phyloP scores from a whole-genome alignment of 371 early-diverging fungal species.

The Mortierella sp. region DNA sequence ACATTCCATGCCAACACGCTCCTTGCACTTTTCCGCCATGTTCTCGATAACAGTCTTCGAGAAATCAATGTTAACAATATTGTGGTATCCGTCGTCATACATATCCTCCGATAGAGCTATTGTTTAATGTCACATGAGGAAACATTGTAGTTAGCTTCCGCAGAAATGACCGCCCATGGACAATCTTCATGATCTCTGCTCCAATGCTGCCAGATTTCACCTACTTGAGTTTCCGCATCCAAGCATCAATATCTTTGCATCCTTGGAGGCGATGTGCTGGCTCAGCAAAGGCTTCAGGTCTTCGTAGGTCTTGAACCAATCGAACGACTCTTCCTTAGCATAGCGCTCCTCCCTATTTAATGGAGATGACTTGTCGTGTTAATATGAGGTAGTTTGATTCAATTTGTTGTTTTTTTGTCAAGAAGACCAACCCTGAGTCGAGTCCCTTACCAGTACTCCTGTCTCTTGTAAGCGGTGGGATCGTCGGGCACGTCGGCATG shows the following conservation, averaged over 20 bases:
- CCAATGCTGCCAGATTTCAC: constrained; percentile 13
- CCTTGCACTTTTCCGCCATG: constrained; percentile 76
- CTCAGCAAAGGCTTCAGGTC: constrained; percentile 77
- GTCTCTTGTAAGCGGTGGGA: constrained; percentile 74
- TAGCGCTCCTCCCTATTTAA: constrained; percentile 60
- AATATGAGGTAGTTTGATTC: background rate
- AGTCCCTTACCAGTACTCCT: constrained; percentile 75
- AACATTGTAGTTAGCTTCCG: background rate
- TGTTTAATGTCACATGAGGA: background rate
- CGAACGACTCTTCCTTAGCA: constrained; percentile 73
- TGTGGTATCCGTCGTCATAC: constrained; percentile 84
- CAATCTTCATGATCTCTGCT: background rate
- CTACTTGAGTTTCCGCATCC: constrained; percentile 87
- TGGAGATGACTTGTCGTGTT: constrained; percentile 13
- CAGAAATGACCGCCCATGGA: background rate
- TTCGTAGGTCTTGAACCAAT: constrained; percentile 91
- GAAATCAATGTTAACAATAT: constrained; percentile 88
- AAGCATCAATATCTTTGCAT: constrained; percentile 78
- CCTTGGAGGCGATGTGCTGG: constrained; percentile 68
- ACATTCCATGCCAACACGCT: constrained; percentile 76
- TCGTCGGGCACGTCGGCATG: constrained; percentile 73
- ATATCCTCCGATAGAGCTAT: constrained; percentile 84
- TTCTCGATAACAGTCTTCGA: constrained; percentile 83
- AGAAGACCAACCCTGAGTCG: constrained; percentile 14
- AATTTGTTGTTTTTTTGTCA: background rate